Conservation (phyloP, 225 moss, liverwort and hornwort species). For the Bryoerythrophyllum caledonicum region DNA sequence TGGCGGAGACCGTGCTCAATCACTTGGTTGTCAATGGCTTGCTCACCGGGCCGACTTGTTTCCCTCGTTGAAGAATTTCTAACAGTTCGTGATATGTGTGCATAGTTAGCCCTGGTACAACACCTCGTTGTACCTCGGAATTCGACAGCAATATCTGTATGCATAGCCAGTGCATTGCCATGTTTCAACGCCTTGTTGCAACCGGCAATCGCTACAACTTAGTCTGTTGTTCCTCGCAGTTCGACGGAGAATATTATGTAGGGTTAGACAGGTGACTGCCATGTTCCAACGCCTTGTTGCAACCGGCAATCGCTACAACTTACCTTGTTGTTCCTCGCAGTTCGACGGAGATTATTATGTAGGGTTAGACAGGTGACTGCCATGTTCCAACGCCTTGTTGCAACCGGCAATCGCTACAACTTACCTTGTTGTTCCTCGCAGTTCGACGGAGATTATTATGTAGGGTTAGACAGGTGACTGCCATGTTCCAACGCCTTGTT, state of each 20-base stretch:
- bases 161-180: conserved; percentile 8
- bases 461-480: conserved; percentile 10
- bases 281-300: no score
- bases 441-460: conserved; percentile 1
- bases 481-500: conserved; percentile 33
- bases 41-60: conserved; percentile 35
- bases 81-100: background rate
- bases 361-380: no score
- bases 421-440: conserved; percentile 21
- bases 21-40: conserved; percentile 64
- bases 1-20: conserved; percentile 63
- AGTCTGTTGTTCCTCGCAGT: conserved; percentile 2
- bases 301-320: no score
- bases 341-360: no score
- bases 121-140: conserved; percentile 11
- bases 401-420: background rate
- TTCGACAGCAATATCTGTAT: no score
- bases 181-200: conserved; percentile 5
- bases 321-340: no score
- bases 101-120: background rate
- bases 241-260: no score
- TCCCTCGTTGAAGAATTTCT: background rate
- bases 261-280: background rate
- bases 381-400: conserved; percentile 3
- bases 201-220: background rate